Evolutionary conservation across 192 early-diverging fungal genomes (phyloP).

Genomic region (Rhizophagus prolifer): DNA sequence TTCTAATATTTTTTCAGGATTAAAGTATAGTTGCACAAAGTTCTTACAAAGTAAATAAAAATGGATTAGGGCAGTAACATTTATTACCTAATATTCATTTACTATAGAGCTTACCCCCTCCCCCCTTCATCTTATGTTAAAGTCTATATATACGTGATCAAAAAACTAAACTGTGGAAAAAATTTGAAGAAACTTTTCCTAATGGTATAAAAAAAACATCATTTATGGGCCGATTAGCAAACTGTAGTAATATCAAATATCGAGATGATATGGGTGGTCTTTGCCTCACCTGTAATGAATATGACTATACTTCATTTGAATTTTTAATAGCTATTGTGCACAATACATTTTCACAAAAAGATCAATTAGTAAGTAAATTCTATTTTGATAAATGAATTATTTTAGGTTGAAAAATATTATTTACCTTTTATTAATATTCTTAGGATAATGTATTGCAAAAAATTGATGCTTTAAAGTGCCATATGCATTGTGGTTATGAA

Average conservation of each 20-base stretch:
- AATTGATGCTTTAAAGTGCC: neutral
- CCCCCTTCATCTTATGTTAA: too few relatives aligned
- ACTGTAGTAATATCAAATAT: neutral
- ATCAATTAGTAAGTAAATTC: neutral
- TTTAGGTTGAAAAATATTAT: neutral
- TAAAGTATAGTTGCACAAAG: neutral
- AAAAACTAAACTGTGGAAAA: neutral
- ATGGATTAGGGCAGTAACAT: too few relatives aligned
- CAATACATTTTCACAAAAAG: neutral
- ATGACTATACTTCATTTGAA: neutral
- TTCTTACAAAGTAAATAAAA: neutral
- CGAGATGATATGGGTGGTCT: neutral
- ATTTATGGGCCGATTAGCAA: neutral
- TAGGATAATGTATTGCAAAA: neutral
- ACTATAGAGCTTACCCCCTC: too few relatives aligned
- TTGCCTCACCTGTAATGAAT: slow-evolving; percentile 2
- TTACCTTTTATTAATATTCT: neutral
- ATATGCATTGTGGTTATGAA: neutral
- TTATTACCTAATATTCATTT: too few relatives aligned
- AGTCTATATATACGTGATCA: slow-evolving; percentile 2
- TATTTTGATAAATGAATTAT: neutral
- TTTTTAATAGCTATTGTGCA: neutral
- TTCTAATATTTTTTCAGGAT: slow-evolving; percentile 9
- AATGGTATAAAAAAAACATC: neutral
- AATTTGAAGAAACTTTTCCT: slow-evolving; percentile 3